Base-by-base conservation (phyloP, 352 stramenopile species). In the Phytophthora idaei region DNA sequence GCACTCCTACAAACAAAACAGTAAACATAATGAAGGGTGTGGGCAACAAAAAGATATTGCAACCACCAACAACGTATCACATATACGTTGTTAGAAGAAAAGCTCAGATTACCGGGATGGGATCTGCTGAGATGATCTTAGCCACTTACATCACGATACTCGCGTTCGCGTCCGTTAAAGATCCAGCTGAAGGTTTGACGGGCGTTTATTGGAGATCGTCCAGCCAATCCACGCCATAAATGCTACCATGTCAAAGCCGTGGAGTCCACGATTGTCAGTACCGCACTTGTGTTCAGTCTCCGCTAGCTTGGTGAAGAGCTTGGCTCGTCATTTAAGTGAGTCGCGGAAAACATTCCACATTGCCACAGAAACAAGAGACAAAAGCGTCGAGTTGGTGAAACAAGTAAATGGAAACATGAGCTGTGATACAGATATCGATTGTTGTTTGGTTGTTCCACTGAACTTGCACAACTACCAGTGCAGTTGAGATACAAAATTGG, bases 201-300 rank as follows among this genome's bases (percentile, higher is more conserved):
- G 62, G 7, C 28, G 15, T 21, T 63, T 48, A 69, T 69, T 65
- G 62, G 62, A 4, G 47, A 57, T 47, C 36, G 29, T 7, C 34
- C 6, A 1, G 5, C 60, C 60, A 61, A 67, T 61, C 50, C 25
- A 49, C 9, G 34, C 34, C 2, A 32, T 15, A 36, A 11, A 14
- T 8, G 28, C 10, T 29, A 21, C 32, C 60, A 21, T 61, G 59
- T 61, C 50, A 54, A 60, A 48, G 42, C 15, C 10, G 2, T 63
- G 56, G 44, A 59, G 39, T 42, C 36, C 36, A 3, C 36, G 11
- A 42, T 42, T 12, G 36, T 15, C 36, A 44, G 29, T 41, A 52
- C 54, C 17, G 32, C 39, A 51, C 8, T 44, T 55, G 48, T 44
- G 48, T 39, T 42, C 48, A 55, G 48, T 55, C 29, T 34, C 44